Conservation (phyloP, 306 rosid genomes). For the Quercus wislizeni region DNA sequence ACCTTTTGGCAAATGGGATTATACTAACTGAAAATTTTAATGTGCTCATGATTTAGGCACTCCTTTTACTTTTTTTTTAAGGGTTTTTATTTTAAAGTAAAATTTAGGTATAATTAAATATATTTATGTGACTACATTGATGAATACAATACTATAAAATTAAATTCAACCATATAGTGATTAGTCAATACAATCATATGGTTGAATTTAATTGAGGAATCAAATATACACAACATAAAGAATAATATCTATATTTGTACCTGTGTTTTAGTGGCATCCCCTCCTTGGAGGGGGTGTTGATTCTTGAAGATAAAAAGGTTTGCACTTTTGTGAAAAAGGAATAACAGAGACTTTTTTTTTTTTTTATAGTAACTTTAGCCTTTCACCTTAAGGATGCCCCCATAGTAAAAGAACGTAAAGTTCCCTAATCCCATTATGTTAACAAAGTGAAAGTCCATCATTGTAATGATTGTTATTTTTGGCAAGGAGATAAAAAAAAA, state of each 20-base stretch:
- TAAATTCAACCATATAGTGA: too few relatives aligned
- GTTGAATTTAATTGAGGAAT: too few relatives aligned
- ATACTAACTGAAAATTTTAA: not conserved
- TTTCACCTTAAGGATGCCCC: conserved; percentile 13
- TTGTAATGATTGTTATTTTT: conserved; percentile 21
- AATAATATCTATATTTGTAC: too few relatives aligned
- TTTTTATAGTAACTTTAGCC: conserved; percentile 23
- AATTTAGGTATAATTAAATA: too few relatives aligned
- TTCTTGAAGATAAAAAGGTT: conserved; percentile 28
- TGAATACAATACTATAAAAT: too few relatives aligned
- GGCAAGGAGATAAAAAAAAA: not conserved
- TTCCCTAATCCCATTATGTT: conserved; percentile 3
- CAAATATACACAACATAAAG: too few relatives aligned
- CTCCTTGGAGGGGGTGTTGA: not conserved
- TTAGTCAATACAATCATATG: too few relatives aligned
- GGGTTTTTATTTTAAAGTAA: not conserved
- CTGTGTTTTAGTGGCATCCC: not conserved
- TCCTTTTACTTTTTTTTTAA: not conserved
- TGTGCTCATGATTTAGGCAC: not conserved
- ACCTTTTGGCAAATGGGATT: conserved; percentile 10
- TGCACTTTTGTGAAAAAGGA: conserved; percentile 35
- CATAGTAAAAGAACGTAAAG: conserved; percentile 25
- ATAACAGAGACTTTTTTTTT: conserved; percentile 22
- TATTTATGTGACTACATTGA: too few relatives aligned
- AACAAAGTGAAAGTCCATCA: conserved; percentile 40